phyloP scores from a whole-genome alignment of 2,329 filamentous ascomycete species.

The Fusarium agapanthi region DNA sequence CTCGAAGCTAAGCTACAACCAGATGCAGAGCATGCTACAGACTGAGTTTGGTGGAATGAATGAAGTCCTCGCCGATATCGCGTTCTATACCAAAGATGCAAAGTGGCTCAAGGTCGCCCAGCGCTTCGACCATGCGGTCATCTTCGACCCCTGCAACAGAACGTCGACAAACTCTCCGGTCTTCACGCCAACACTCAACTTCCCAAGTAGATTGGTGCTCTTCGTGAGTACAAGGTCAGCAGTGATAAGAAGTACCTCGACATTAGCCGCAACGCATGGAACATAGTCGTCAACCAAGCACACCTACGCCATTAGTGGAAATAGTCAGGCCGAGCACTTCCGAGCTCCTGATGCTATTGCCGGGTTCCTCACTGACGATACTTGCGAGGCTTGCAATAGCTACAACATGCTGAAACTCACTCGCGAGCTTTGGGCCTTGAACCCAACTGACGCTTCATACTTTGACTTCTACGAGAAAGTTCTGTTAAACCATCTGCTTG shows the following conservation, averaged over 20 bases:
- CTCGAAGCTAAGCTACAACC: constrained; percentile 48
- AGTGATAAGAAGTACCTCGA: constrained; percentile 55
- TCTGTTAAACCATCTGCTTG: constrained; percentile 60
- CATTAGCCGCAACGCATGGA: constrained; percentile 60
- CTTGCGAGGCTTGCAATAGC: constrained; percentile 62
- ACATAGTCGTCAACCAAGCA: constrained; percentile 56
- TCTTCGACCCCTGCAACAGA: constrained; percentile 56
- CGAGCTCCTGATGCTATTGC: constrained; percentile 56
- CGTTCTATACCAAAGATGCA: constrained; percentile 55
- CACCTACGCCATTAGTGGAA: constrained; percentile 62
- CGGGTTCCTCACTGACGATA: constrained; percentile 54
- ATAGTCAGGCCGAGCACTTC: constrained; percentile 64
- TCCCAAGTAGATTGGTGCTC: constrained; percentile 63
- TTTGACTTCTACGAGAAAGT: constrained; percentile 64
- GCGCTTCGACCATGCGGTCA: constrained; percentile 59
- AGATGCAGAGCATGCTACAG: constrained; percentile 59
- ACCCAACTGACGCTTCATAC: constrained; percentile 52
- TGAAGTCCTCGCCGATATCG: constrained; percentile 59
- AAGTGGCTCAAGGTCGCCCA: constrained; percentile 57
- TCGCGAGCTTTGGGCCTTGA: constrained; percentile 57
- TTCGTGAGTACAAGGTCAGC: constrained; percentile 58
- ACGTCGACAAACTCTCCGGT: constrained; percentile 56
- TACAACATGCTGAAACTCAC: constrained; percentile 67
- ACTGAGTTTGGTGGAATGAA: constrained; percentile 65
- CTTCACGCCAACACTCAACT: constrained; percentile 63